Conservation (phyloP, 1,139 yeast species). For the Hyphopichia khmerensis region DNA sequence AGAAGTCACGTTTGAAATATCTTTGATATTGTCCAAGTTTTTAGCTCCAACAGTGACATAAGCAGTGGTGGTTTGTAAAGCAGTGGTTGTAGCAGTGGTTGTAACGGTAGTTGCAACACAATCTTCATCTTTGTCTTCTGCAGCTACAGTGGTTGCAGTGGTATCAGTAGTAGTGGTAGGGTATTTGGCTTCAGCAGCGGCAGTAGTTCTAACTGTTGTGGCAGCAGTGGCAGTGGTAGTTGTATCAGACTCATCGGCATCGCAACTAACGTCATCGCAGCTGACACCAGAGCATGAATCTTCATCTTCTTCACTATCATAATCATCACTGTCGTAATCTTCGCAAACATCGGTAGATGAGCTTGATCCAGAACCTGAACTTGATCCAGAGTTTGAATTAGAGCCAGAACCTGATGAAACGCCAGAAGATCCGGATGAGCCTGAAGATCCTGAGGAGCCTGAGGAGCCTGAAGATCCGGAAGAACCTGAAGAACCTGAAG, state of each 20-base stretch:
- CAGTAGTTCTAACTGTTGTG: background rate
- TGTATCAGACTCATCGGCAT: background rate
- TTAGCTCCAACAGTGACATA: constrained; percentile 5
- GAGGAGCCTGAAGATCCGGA: constrained; percentile 13
- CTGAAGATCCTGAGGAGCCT: constrained; percentile 4
- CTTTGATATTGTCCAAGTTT: constrained; percentile 2
- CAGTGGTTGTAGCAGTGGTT: constrained; percentile 3
- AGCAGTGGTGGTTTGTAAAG: constrained; percentile 5
- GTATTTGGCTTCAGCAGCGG: background rate
- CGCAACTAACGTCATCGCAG: constrained; percentile 5
- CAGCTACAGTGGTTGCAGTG: constrained; percentile 2
- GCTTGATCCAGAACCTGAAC: constrained; percentile 2
- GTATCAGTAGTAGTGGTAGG: background rate
- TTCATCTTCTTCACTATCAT: constrained; percentile 8
- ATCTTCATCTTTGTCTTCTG: constrained; percentile 4
- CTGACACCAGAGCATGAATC: constrained; percentile 8
- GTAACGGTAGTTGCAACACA: constrained; percentile 8
- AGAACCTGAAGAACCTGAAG: constrained; percentile 2
- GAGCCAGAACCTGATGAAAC: constrained; percentile 5
- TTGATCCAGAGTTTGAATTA: constrained; percentile 1
- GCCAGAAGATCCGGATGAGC: background rate
- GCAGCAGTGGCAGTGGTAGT: background rate
- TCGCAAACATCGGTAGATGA: constrained; percentile 1
- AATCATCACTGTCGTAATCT: constrained; percentile 4
- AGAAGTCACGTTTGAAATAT: constrained; percentile 1